These are phyloP conservation scores for Stagonosporopsis chrysanthemi DNA, from an alignment of 2,329 filamentous ascomycete genomes.

Conservation along the genomic window DNA sequence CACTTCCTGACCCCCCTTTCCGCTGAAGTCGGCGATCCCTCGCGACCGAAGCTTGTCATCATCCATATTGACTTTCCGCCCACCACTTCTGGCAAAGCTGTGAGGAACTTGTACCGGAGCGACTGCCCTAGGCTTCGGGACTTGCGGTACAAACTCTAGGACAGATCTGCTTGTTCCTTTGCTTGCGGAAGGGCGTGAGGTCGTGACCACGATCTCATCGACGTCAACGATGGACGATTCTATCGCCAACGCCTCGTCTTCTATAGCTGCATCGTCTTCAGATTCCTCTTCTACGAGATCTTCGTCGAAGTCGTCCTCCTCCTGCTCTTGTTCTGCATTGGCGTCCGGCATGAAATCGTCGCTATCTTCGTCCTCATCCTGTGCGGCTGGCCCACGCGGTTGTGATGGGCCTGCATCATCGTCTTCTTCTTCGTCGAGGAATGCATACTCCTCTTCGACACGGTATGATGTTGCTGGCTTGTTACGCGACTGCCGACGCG, in stretches of 20 bases:
- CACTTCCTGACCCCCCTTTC: slow-evolving; percentile 45
- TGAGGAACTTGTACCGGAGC: slow-evolving; percentile 17
- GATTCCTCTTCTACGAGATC: slow-evolving; percentile 41
- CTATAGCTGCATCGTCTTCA: slow-evolving; percentile 27
- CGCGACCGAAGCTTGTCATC: slow-evolving; percentile 32
- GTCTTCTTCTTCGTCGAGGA: slow-evolving; percentile 31
- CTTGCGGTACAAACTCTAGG: not conserved
- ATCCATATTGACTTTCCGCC: slow-evolving; percentile 24
- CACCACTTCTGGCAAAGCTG: slow-evolving; percentile 25
- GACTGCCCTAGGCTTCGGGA: not conserved
- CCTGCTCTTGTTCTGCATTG: slow-evolving; percentile 36
- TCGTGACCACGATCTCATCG: slow-evolving; percentile 8
- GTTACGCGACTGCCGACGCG: slow-evolving; percentile 33
- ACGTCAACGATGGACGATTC: slow-evolving; percentile 23
- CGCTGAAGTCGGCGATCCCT: slow-evolving; percentile 42
- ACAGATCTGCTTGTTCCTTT: slow-evolving; percentile 8
- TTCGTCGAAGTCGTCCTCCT: slow-evolving; percentile 43
- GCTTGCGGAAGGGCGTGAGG: slow-evolving; percentile 8
- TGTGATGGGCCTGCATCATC: slow-evolving; percentile 20
- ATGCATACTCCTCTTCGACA: slow-evolving; percentile 33
- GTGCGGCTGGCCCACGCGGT: slow-evolving; percentile 12
- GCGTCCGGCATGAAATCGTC: slow-evolving; percentile 39
- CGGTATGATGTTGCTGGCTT: slow-evolving; percentile 30
- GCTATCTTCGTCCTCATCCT: slow-evolving; percentile 30
- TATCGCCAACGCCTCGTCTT: slow-evolving; percentile 21